phyloP scores from a whole-genome alignment of 1,139 yeast species.

The Sugiyamaella grinbergsii region DNA sequence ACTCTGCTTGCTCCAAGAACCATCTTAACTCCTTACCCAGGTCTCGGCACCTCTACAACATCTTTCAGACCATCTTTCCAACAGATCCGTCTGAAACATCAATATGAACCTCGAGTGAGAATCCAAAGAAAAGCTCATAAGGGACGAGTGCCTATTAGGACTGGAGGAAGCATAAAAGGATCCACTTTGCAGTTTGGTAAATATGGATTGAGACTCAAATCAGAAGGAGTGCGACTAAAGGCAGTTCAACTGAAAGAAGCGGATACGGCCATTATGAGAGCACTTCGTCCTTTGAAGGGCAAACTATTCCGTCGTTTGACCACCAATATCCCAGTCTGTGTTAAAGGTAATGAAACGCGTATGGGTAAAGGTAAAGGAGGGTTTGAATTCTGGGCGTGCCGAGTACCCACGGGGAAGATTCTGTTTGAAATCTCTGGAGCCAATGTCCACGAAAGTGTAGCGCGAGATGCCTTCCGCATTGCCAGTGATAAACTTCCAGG shows the following conservation, averaged over 20 bases:
- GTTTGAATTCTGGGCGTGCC: constrained; percentile 94
- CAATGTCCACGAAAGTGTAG: constrained; percentile 81
- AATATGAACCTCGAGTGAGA: constrained; percentile 78
- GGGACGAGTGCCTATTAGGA: constrained; percentile 92
- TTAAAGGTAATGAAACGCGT: constrained; percentile 98
- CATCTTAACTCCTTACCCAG: not conserved
- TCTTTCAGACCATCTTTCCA: constrained; percentile 15
- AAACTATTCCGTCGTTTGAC: constrained; percentile 76
- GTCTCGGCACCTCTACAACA: not conserved
- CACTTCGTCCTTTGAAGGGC: constrained; percentile 71
- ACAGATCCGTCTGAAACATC: constrained; percentile 65
- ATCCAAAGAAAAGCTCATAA: constrained; percentile 80
- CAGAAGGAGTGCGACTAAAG: constrained; percentile 83
- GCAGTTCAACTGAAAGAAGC: constrained; percentile 93
- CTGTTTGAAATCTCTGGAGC: constrained; percentile 82
- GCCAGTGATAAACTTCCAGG: constrained; percentile 95
- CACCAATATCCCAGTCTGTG: constrained; percentile 87
- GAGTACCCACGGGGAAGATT: constrained; percentile 95
- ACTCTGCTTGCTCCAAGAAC: constrained; percentile 5
- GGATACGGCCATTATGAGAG: constrained; percentile 79
- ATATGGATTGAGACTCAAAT: constrained; percentile 82
- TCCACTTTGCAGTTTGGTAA: constrained; percentile 78
- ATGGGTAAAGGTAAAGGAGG: constrained; percentile 99
- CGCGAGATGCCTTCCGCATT: constrained; percentile 87
- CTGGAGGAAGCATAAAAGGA: constrained; percentile 93